Base-by-base conservation (phyloP, 768 basidiomycete genomes). In the Leccinum rimulosum region DNA sequence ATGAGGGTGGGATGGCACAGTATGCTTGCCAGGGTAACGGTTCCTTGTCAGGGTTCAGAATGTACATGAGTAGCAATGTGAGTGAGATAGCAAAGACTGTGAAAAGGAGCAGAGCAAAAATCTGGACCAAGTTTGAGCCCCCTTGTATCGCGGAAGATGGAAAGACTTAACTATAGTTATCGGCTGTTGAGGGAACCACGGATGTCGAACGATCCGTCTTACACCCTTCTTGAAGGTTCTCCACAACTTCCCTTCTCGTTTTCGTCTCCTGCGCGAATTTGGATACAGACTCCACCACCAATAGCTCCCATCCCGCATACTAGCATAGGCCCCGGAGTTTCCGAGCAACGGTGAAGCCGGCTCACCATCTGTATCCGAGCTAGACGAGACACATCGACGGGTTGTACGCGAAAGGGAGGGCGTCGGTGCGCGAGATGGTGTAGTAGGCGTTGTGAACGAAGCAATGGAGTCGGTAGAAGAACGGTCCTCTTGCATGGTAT, bases 1-100 rank as follows among this genome's bases (percentile, higher is more conserved):
- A 68, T 15, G 72, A 64, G 51, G 80, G 82, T 5, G 88, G 88
- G 56, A 85, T 80, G 25, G 90, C 84, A 75, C 96, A 98, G 71
- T 96, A 97, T 22, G 88, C 86, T 65, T 94, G 85, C 95, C 95
- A 98, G 50, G 95, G 95, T 7, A 97, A 77, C 22, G 94, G 89
- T 54, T 90, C 87, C 73, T 97, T 98, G 81, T 98, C 96, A 58
- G 95, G 95, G 71, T 97, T 95, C 69, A 98, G 82, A 61, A 95
- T 82, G 74, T 97, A 90, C 69, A 94, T 94, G 74, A 98, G 81
- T 56, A 92, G 79, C 60, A 95, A 84, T 31, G 95, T 95, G 66
- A 95, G 79, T 60, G 86, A 85, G 60, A 92, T 85, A 55, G 90
- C 90, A 71, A 97, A 87, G 62, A 86, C 77, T 54, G 87, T 87